phyloP scores from a whole-genome alignment of 129 eudicot genomes.

The Dittrichia graveolens region DNA sequence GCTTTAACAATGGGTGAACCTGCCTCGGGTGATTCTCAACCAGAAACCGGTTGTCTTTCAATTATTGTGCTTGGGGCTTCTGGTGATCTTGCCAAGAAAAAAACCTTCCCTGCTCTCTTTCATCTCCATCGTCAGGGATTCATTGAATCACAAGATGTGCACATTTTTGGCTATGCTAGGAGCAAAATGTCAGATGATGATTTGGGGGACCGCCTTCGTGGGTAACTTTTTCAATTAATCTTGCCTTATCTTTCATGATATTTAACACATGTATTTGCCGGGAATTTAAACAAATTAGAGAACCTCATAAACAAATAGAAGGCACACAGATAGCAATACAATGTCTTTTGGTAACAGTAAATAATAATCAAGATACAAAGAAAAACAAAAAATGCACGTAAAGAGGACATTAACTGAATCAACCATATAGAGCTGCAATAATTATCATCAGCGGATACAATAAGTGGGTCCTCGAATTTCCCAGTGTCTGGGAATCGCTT shows the following conservation, averaged over 20 bases:
- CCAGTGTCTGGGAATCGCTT: slow-evolving; percentile 22
- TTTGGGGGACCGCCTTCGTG: slow-evolving; percentile 67
- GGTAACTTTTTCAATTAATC: slow-evolving; percentile 40
- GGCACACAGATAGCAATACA: not conserved
- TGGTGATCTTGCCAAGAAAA: slow-evolving; percentile 97
- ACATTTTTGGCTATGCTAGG: slow-evolving; percentile 88
- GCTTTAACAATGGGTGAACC: slow-evolving; percentile 13
- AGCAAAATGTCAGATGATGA: slow-evolving; percentile 72
- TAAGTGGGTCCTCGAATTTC: not conserved
- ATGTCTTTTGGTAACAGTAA: not conserved
- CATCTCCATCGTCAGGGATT: slow-evolving; percentile 67
- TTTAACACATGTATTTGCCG: not conserved
- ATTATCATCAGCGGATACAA: slow-evolving; percentile 16
- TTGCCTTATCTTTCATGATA: not conserved
- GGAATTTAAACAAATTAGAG: not conserved
- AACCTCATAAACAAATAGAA: not conserved
- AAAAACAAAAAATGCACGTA: not conserved
- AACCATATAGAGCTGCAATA: slow-evolving; percentile 26
- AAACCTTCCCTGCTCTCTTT: slow-evolving; percentile 91
- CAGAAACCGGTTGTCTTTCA: slow-evolving; percentile 68
- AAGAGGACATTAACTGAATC: slow-evolving; percentile 16
- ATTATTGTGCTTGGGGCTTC: slow-evolving; percentile 91
- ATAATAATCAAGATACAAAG: slow-evolving; percentile 1
- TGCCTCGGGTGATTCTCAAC: slow-evolving; percentile 4
- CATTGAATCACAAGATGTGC: slow-evolving; percentile 59